Base-by-base conservation (phyloP, 352 stramenopile genomes). In the Thalassiosira hispida region DNA sequence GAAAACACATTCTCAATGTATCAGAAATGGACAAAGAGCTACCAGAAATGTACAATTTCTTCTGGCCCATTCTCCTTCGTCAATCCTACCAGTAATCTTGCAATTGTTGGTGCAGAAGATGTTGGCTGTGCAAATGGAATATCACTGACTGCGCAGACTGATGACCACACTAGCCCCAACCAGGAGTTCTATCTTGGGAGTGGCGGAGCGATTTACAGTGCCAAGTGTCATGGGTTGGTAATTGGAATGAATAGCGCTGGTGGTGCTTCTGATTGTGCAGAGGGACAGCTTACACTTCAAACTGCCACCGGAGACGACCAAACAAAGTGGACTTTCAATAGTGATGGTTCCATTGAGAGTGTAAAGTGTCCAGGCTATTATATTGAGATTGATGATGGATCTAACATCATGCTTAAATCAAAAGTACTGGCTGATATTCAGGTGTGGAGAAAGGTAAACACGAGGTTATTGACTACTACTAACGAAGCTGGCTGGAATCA, bases 201-300 rank as follows among this genome's bases (percentile, higher is more conserved):
- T n/a, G n/a, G n/a, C n/a, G n/a, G n/a, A n/a, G n/a, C n/a, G n/a
- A 61, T 61, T n/a, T 42, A 23, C 12, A 61, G 52, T 40, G 20
- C 52, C 20, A 61, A 61, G 25, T 61, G 52, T 31, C 52, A 20
- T 20, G 52, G 52, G n/a, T n/a, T 35, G 12, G 52, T 29, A 6
- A 35, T 61, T 22, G 20, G 16, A 20, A 61, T 61, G 25, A n/a
- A 42, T 38, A 61, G 12, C 14, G 2, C n/a, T 31, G 22, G 20
- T 31, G 25, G 14, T 42, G 22, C 22, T 16, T 42, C 1, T 8
- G 5, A 31, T 61, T 8, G 2, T n/a, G 25, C 7, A 1, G 25
- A 42, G 20, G 6, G 11, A 42, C 25, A 8, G 11, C 22, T 61
- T 8, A 20, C 35, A 8, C 52, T 42, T 42, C 52, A n/a, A 40